phyloP scores from a whole-genome alignment of 2,329 filamentous ascomycete genomes.

The Fusarium mangiferae region DNA sequence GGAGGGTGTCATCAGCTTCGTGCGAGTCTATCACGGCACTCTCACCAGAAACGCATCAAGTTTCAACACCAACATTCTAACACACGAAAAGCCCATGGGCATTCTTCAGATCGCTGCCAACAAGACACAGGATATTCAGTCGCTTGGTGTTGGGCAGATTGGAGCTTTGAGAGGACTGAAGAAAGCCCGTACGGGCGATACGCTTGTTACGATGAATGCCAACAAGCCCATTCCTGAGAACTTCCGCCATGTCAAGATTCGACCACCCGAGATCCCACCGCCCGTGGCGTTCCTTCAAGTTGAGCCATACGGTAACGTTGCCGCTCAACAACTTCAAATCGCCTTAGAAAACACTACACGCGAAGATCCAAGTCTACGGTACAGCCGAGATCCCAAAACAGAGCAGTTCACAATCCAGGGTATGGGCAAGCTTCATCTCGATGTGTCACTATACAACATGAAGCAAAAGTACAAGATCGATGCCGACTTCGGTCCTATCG shows the following conservation, averaged over 20 bases:
- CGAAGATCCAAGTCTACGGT: constrained; percentile 92
- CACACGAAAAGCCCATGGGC: constrained; percentile 82
- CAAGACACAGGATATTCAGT: constrained; percentile 84
- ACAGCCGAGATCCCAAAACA: constrained; percentile 86
- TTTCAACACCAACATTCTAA: constrained; percentile 86
- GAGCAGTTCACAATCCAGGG: constrained; percentile 93
- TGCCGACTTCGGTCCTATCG: constrained; percentile 88
- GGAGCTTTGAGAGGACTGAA: constrained; percentile 93
- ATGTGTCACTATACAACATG: constrained; percentile 89
- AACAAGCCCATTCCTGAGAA: constrained; percentile 72
- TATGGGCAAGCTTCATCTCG: constrained; percentile 96
- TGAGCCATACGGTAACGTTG: constrained; percentile 79
- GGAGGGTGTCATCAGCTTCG: constrained; percentile 88
- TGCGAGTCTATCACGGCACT: constrained; percentile 89
- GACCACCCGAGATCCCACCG: constrained; percentile 88
- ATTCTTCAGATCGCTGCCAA: constrained; percentile 91
- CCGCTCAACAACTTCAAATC: constrained; percentile 82
- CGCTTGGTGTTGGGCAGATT: constrained; percentile 87
- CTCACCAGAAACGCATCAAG: constrained; percentile 78
- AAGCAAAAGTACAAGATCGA: constrained; percentile 89
- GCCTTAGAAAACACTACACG: constrained; percentile 81
- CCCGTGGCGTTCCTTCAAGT: constrained; percentile 97
- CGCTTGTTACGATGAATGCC: constrained; percentile 78
- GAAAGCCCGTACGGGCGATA: constrained; percentile 92
- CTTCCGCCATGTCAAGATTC: constrained; percentile 80